A percentile compares a stretch with the other conserved stretches of the same genome.
Conservation (phyloP, 768 basidiomycete genomes). For the Tricholoma flavovirens region DNA sequence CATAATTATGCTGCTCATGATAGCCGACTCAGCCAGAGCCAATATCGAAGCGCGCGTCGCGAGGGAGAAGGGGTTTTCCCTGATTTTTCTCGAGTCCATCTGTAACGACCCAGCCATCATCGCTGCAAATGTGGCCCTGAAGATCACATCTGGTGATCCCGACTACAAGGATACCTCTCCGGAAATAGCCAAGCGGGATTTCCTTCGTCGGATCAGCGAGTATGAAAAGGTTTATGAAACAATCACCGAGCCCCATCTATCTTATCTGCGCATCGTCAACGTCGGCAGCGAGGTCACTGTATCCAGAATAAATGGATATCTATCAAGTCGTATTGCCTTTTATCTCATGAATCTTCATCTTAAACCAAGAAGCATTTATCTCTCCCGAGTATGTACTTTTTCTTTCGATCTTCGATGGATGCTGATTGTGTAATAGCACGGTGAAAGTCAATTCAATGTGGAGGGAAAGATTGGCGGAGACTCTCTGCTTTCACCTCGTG, state of each 20-base stretch:
- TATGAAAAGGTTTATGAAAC: slow-evolving; percentile 97
- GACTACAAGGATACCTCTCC: slow-evolving; percentile 90
- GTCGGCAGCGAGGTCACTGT: slow-evolving; percentile 88
- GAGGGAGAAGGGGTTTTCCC: slow-evolving; percentile 78
- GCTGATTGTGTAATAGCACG: slow-evolving; percentile 56
- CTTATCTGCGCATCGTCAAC: slow-evolving; percentile 88
- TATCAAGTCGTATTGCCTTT: slow-evolving; percentile 96
- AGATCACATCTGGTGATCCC: slow-evolving; percentile 94
- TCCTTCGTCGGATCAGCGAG: slow-evolving; percentile 81
- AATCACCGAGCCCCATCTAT: slow-evolving; percentile 84
- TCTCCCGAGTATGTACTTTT: slow-evolving; percentile 70
- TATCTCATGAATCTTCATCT: slow-evolving; percentile 98
- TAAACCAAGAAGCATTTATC: slow-evolving; percentile 93
- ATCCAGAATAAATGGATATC: slow-evolving; percentile 85
- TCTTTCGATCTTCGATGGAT: slow-evolving; percentile 4
- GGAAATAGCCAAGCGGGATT: slow-evolving; percentile 85
- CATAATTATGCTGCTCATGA: neutral
- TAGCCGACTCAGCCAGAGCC: slow-evolving; percentile 39
- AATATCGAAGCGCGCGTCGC: slow-evolving; percentile 81
- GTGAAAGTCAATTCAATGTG: slow-evolving; percentile 95
- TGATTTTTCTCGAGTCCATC: slow-evolving; percentile 92
- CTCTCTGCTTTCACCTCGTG: slow-evolving; percentile 76
- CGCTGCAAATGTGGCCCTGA: slow-evolving; percentile 92
- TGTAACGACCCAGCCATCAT: slow-evolving; percentile 94
- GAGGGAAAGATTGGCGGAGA: slow-evolving; percentile 99